phyloP scores from a whole-genome alignment of 2,329 filamentous ascomycete species.

The Cladosporium colombiae region DNA sequence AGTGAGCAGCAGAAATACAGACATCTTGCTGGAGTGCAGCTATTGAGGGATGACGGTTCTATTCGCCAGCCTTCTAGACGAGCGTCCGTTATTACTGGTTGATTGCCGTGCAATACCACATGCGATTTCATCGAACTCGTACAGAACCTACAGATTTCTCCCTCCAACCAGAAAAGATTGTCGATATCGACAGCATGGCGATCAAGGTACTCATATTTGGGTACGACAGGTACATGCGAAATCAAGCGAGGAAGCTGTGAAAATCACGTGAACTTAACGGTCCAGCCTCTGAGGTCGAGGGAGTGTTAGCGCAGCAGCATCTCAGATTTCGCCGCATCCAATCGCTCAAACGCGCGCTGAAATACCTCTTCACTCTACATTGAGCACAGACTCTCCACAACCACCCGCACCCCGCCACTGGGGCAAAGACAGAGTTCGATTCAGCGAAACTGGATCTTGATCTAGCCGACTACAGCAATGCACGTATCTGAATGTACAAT shows the following conservation, averaged over 20 bases:
- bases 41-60: slow-evolving; percentile 20
- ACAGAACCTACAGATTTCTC: too few species aligned
- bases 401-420: slow-evolving; percentile 6
- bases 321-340: not conserved
- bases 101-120: not conserved
- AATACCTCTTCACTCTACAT: not conserved
- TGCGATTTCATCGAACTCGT: not conserved
- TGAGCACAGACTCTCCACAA: slow-evolving; percentile 14
- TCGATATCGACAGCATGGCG: too few species aligned
- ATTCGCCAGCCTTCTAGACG: slow-evolving; percentile 18
- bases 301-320: not conserved
- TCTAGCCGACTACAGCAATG: not conserved
- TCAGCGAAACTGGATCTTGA: slow-evolving; percentile 4
- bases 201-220: too few species aligned
- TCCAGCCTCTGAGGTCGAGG: not conserved
- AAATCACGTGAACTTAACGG: not conserved
- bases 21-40: slow-evolving; percentile 22
- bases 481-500: not conserved
- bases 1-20: slow-evolving; percentile 22
- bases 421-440: slow-evolving; percentile 9
- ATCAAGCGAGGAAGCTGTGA: not conserved
- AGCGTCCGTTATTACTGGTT: slow-evolving; percentile 6
- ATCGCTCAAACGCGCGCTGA: slow-evolving; percentile 11
- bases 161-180: too few species aligned
- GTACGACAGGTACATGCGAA: not conserved